phyloP scores from a whole-genome alignment of 768 basidiomycete genomes.

The Tricholoma hemisulphureum region DNA sequence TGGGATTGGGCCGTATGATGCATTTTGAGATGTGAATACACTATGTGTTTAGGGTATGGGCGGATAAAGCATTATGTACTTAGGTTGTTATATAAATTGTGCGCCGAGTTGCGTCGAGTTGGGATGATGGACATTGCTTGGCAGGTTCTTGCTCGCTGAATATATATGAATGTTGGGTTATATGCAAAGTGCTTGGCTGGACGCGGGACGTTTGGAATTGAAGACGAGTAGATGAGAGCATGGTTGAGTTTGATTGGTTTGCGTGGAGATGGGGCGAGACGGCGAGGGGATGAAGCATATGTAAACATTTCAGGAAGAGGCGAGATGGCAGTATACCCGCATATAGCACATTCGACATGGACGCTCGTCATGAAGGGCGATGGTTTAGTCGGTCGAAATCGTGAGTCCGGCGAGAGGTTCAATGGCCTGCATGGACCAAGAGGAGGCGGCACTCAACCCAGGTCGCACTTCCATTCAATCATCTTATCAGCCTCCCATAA shows the following conservation, averaged over 20 bases:
- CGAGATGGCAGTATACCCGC: background rate
- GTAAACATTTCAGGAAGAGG: background rate
- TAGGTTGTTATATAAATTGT: background rate
- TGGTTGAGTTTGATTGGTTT: background rate
- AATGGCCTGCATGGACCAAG: background rate
- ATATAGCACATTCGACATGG: background rate
- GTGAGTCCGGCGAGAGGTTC: background rate
- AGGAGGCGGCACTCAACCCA: background rate
- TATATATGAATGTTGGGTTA: background rate
- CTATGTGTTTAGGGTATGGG: background rate
- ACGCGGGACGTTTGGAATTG: background rate
- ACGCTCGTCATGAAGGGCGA: background rate
- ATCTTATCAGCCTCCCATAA: conserved; percentile 48
- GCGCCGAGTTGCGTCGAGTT: background rate
- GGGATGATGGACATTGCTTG: background rate
- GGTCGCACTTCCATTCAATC: background rate
- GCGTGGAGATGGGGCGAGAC: background rate
- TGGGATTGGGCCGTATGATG: background rate
- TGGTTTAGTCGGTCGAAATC: background rate
- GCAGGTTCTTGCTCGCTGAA: background rate
- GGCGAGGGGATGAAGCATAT: background rate
- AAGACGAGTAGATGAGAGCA: conserved; percentile 1
- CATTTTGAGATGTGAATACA: background rate
- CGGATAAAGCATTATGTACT: background rate
- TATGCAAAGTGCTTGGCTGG: background rate